Evolutionary conservation across 257 asterid species (phyloP).

Genomic region (Ilex asprella): DNA sequence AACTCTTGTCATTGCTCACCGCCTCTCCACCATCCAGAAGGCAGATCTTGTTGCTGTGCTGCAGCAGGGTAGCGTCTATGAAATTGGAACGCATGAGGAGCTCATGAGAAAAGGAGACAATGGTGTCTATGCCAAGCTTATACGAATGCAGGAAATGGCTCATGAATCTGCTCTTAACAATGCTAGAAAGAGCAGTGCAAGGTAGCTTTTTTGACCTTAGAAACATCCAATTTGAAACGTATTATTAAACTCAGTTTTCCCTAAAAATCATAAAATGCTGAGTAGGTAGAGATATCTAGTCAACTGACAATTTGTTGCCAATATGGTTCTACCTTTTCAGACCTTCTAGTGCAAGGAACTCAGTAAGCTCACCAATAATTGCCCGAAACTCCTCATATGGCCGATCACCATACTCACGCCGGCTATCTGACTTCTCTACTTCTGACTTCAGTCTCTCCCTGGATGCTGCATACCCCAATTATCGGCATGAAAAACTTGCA

Average conservation of each 20-base stretch:
- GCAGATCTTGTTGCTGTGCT: conserved; percentile 81
- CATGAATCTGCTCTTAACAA: neutral
- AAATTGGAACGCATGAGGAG: neutral
- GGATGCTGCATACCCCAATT: neutral
- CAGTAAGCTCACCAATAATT: neutral
- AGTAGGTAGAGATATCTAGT: too few species aligned
- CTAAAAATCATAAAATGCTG: too few species aligned
- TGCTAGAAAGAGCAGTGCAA: neutral
- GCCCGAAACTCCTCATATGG: neutral
- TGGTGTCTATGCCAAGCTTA: neutral
- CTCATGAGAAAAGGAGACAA: neutral
- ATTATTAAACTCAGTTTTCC: too few species aligned
- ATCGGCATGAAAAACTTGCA: neutral
- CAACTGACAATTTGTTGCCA: too few species aligned
- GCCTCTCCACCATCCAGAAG: conserved; percentile 79
- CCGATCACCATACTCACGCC: neutral
- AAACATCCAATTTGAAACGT: too few species aligned
- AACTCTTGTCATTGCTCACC: conserved; percentile 84
- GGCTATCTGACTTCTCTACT: neutral
- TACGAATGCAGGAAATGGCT: neutral
- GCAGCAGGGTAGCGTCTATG: conserved; percentile 35
- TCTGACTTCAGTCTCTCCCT: neutral
- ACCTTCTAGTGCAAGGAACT: conserved; percentile 1
- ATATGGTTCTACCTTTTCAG: neutral
- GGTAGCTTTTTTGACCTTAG: neutral